Base-by-base conservation (phyloP, 129 eudicot genomes). In the Ambrosia artemisiifolia region DNA sequence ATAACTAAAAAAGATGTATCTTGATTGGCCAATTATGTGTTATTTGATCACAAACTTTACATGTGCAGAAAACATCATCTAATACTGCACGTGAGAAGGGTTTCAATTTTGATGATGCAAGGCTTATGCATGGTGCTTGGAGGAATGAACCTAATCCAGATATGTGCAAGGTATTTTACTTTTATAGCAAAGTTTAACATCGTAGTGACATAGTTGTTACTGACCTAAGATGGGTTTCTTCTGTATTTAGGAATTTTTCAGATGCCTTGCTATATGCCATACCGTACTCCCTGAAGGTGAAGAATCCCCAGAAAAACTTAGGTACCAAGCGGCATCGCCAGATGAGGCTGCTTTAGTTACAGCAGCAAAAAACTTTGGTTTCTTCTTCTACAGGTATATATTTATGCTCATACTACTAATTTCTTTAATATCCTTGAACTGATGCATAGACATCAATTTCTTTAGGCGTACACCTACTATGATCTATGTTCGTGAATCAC, bases 201-300 rank as follows among this genome's bases (percentile, higher is more conserved):
- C 33, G 14, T 54, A 40, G 28, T 24, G 28, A 24, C 28, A 24
- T 24, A 24, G 56, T 14, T 51, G 44, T 65, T 74, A 18, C 53
- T 30, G 43, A 12, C 18, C 32, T 60, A 18, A 73, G 60, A 63
- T 11, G 65, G 61, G 72, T 44, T 71, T 33, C n/a, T 56, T 80
- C 47, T 74, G 43, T 73, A 51, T 82, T 17, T 78, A 94, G 99
- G 99, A 94, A 77, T 94, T 94, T 80, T 94, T 94, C 79, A 94
- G 97, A 80, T 94, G 97, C 83, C 97, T 94, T 59, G 99, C 99
- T n/a, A 94, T 94, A 80, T 94, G 99, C 79, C 99, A 94, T 65
- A 94, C 99, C 50, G 99, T 94, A 80, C 99, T 94, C 77, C 99
- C 99, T 54, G 99, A 94, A 85, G 99, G 99, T 75, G 97, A 94